Percentiles rank a stretch among this genome's conserved stretches.
Conservation (phyloP, 176 grass and related monocot genomes). For the Tuctoria greenei region DNA sequence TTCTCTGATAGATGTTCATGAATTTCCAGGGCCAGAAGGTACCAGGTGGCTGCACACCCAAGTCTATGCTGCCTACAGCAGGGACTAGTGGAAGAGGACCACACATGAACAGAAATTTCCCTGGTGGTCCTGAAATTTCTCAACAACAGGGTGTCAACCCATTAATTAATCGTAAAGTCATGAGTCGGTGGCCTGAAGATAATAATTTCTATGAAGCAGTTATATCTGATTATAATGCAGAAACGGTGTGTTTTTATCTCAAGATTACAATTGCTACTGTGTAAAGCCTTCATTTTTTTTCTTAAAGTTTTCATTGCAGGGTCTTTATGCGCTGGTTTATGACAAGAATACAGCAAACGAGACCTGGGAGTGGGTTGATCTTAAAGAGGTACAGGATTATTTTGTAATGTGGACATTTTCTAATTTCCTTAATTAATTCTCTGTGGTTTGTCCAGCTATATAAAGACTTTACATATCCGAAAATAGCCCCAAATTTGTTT, state of each 20-base stretch:
- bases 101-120: conserved; percentile 59
- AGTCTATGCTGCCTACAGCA: conserved; percentile 58
- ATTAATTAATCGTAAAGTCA: conserved; percentile 66
- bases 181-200: conserved; percentile 81
- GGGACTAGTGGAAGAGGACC: conserved; percentile 78
- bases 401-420: conserved; percentile 3
- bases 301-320: conserved; percentile 52
- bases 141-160: conserved; percentile 53
- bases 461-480: too few relatives aligned
- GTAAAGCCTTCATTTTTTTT: too few relatives aligned
- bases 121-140: conserved; percentile 48
- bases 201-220: conserved; percentile 82
- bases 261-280: conserved; percentile 26
- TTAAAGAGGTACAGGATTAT: conserved; percentile 64
- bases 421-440: too few relatives aligned
- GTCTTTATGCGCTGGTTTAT: conserved; percentile 69
- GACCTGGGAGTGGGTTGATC: conserved; percentile 83
- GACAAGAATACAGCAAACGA: conserved; percentile 75
- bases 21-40: conserved; percentile 67
- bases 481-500: too few relatives aligned
- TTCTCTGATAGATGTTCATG: conserved; percentile 17
- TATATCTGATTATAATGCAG: conserved; percentile 63
- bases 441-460: too few relatives aligned
- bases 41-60: conserved; percentile 53
- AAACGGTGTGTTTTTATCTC: conserved; percentile 50